A percentile compares a stretch with the other conserved stretches of the same genome.
These are phyloP conservation scores for Henckelia pumila DNA, from an alignment of 257 asterid genomes.

Conservation along the genomic window DNA sequence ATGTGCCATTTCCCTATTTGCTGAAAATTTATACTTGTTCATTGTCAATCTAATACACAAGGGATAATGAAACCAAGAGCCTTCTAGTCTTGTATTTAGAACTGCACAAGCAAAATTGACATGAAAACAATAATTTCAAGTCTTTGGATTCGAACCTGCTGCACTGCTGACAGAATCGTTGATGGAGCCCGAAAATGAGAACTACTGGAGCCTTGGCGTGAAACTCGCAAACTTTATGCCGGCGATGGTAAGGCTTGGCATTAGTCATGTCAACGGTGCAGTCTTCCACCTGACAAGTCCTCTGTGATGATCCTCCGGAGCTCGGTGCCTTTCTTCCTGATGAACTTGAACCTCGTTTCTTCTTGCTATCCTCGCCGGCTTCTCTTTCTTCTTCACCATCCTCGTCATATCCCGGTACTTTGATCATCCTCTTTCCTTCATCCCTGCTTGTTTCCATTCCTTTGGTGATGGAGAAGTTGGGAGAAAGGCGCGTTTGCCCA, in stretches of 20 bases:
- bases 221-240: conserved; percentile 79
- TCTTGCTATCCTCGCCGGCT: conserved; percentile 52
- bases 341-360: conserved; percentile 41
- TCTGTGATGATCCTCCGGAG: conserved; percentile 46
- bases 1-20: not conserved
- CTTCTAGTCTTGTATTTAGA: not conserved
- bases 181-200: conserved; percentile 46
- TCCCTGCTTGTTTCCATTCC: conserved; percentile 59
- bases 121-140: conserved; percentile 1
- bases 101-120: conserved; percentile 18
- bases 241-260: conserved; percentile 74
- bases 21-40: not conserved
- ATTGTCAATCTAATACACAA: not conserved
- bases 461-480: conserved; percentile 24
- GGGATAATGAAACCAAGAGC: not conserved
- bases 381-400: conserved; percentile 57
- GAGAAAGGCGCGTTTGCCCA: conserved; percentile 12
- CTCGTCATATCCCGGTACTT: conserved; percentile 37
- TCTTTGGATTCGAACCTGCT: conserved; percentile 60
- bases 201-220: conserved; percentile 81
- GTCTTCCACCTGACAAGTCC: conserved; percentile 65
- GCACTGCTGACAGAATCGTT: conserved; percentile 98
- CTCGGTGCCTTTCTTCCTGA: conserved; percentile 40
- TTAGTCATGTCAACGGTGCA: conserved; percentile 60
- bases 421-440: conserved; percentile 50